Base-by-base conservation (phyloP, 352 stramenopile genomes). In the Globisporangium splendens region DNA sequence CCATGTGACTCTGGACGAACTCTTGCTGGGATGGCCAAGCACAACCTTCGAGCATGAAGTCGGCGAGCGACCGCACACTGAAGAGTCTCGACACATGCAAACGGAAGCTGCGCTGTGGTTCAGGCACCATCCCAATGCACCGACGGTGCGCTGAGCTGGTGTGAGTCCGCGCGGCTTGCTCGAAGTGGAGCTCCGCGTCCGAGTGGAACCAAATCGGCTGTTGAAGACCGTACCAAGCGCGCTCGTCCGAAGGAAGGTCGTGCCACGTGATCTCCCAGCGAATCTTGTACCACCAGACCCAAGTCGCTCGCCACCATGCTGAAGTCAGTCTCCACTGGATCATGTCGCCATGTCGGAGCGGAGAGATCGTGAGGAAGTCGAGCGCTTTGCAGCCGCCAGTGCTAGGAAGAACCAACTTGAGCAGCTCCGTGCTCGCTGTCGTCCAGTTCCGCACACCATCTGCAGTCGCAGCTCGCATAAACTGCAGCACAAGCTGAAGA, bases 171-270 rank as follows among this genome's bases (percentile, higher is more conserved):
- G 22, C 2, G 0, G 8, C 1, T 13, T 43, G n/a, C 28, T 55
- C 49, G 46, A 43, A 51, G 44, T 24, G 53, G 41, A 69, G 44
- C 2, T 63, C 48, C 2, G 56, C 1, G 42, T 63, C 56, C 1
- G 39, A 24, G 43, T 63, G 56, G 28, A 58, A 57, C 56, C 56
- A 63, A 35, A 63, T 57, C 31, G 56, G 56, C 20, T 58, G 51
- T 6, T 31, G 21, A 1, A 56, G 39, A 35, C 49, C 46, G 28
- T 63, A 63, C 35, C 15, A 24, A 2, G 6, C 53, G 7, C 53
- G 53, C n/a, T 51, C 53, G 22, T 51, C 42, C 53, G 41, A 5
- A 43, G 53, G 53, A 17, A 59, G 21, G 43, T 59, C 43, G 43
- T 51, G 41, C 53, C 53, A 59, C 13, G 43, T 58, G 56, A 58